Conservation (phyloP, 164 flowering plant species). For the Liriodendron chinense region DNA sequence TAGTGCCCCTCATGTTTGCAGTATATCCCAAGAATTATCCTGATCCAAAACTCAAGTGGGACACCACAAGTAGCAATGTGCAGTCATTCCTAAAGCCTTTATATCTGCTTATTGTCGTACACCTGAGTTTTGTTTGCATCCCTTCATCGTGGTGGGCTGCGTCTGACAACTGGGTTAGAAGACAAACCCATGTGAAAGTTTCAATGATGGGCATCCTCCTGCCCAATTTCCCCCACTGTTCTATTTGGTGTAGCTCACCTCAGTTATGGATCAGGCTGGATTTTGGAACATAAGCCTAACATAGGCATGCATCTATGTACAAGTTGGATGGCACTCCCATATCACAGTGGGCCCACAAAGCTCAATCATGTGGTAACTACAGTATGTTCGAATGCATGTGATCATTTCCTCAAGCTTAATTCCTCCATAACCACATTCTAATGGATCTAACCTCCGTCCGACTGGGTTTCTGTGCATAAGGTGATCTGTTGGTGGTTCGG, state of each 20-base stretch:
- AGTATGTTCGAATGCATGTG: too few species aligned
- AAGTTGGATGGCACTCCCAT: too few species aligned
- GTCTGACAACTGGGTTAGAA: not conserved
- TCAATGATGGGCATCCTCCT: not conserved
- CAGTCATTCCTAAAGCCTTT: not conserved
- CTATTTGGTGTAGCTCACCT: not conserved
- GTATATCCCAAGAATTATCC: too few species aligned
- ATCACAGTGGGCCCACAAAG: not conserved
- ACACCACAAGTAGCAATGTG: too few species aligned
- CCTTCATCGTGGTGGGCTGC: not conserved
- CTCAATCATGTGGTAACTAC: not conserved
- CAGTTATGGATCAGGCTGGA: too few species aligned
- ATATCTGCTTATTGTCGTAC: not conserved
- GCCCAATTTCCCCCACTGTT: not conserved
- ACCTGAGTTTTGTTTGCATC: not conserved
- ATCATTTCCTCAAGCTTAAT: too few species aligned
- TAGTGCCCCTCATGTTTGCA: too few species aligned
- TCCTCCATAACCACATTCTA: not conserved
- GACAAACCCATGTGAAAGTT: too few species aligned
- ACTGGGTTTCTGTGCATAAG: slow-evolving; percentile 85
- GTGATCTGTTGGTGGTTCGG: slow-evolving; percentile 96
- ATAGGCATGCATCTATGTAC: too few species aligned
- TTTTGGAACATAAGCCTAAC: too few species aligned
- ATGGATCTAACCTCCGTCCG: slow-evolving; percentile 65
- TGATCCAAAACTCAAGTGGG: too few species aligned